Percentiles rank a stretch among this genome's conserved stretches.
Evolutionary conservation across 2,329 filamentous ascomycete genomes (phyloP).

Genomic region (Mariannaea sp.): DNA sequence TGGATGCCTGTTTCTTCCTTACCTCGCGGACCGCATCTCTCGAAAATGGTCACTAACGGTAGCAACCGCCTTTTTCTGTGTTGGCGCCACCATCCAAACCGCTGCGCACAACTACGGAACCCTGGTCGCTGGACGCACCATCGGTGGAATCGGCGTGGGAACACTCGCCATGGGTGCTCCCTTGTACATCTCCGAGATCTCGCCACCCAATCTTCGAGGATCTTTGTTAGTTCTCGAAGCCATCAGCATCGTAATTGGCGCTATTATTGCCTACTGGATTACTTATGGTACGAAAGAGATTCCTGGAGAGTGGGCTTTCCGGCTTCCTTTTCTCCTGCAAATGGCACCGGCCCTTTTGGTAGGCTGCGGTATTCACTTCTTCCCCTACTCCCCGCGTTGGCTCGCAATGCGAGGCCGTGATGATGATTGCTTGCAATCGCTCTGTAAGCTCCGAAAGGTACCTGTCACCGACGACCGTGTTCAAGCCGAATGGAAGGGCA

Average conservation of each 20-base stretch:
- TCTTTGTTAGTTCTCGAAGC: constrained; percentile 54
- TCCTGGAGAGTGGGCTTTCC: constrained; percentile 47
- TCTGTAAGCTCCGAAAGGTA: constrained; percentile 48
- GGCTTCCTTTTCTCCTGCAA: constrained; percentile 54
- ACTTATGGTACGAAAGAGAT: constrained; percentile 56
- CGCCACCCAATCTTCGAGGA: constrained; percentile 46
- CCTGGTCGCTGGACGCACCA: constrained; percentile 37
- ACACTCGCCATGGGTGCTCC: constrained; percentile 39
- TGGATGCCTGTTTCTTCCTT: constrained; percentile 42
- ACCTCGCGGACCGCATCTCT: constrained; percentile 48
- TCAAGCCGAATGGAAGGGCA: constrained; percentile 54
- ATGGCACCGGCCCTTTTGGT: constrained; percentile 32
- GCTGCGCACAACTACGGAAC: constrained; percentile 34
- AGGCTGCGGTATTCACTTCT: constrained; percentile 48
- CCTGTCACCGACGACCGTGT: constrained; percentile 49
- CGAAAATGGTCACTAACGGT: constrained; percentile 49
- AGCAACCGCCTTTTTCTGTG: constrained; percentile 45
- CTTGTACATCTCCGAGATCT: constrained; percentile 42
- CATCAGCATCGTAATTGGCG: constrained; percentile 57
- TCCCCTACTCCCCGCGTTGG: constrained; percentile 54
- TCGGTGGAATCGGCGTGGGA: constrained; percentile 40
- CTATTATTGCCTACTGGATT: constrained; percentile 58
- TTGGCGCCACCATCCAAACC: constrained; percentile 50
- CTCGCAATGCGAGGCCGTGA: constrained; percentile 46
- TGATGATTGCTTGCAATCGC: constrained; percentile 44